Conservation (phyloP, 1,139 yeast genomes). For the Saccharomycopsis hybrid region DNA sequence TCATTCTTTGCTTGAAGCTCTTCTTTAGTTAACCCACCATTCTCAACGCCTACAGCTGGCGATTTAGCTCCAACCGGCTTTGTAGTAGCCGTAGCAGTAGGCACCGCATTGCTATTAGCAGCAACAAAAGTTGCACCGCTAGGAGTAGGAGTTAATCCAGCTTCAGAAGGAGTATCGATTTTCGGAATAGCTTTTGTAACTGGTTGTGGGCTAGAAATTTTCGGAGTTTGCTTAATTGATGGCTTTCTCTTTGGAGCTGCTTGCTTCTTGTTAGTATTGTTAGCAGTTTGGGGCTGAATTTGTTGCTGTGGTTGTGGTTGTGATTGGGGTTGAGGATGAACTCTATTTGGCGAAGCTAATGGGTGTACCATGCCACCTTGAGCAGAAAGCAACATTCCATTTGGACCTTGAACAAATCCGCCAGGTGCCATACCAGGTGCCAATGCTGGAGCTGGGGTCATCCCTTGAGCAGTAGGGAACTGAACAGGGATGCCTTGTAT, state of each 20-base stretch:
- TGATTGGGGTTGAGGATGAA: too few species aligned
- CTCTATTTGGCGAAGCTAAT: slow-evolving; percentile 1
- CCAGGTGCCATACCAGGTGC: not conserved
- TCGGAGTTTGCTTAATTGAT: slow-evolving; percentile 12
- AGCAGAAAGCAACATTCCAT: slow-evolving; percentile 14
- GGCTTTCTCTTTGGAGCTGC: slow-evolving; percentile 2
- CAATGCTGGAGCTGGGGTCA: slow-evolving; percentile 6
- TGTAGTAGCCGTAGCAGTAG: not conserved
- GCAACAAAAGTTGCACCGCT: not conserved
- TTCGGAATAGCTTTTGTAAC: slow-evolving; percentile 11
- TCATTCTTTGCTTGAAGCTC: slow-evolving; percentile 11
- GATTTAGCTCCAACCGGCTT: slow-evolving; percentile 4
- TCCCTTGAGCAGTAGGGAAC: not conserved
- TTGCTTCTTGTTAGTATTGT: not conserved
- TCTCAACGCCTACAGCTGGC: not conserved
- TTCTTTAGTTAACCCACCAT: slow-evolving; percentile 3
- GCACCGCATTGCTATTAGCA: slow-evolving; percentile 1
- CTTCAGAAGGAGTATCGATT: slow-evolving; percentile 19
- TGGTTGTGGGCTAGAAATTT: slow-evolving; percentile 14
- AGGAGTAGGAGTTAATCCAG: slow-evolving; percentile 17
- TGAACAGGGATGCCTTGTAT: not conserved
- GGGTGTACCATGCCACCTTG: too few species aligned
- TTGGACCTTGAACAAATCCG: slow-evolving; percentile 12
- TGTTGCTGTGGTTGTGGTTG: slow-evolving; percentile 2
- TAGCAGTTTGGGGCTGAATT: slow-evolving; percentile 2